Percentiles rank a stretch among this genome's conserved stretches.
Conservation (phyloP, 108 stramenopile genomes). For the Craspedostauros australis region DNA sequence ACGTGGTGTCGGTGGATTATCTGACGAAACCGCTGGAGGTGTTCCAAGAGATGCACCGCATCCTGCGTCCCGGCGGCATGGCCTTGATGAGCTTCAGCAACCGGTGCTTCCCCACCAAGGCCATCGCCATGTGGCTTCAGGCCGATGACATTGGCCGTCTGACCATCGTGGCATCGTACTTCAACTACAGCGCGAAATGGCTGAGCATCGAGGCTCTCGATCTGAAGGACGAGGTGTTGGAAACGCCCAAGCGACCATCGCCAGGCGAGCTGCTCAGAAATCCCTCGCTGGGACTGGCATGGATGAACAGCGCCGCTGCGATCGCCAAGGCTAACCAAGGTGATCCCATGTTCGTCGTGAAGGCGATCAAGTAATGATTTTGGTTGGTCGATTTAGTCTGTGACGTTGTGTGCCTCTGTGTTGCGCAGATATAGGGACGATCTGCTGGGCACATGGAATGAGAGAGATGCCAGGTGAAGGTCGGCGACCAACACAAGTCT, state of each 20-base stretch:
- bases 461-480: no score
- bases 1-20: slow-evolving; percentile 74
- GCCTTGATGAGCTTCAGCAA: slow-evolving; percentile 62
- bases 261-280: slow-evolving; percentile 44
- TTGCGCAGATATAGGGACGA: no score
- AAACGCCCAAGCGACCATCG: slow-evolving; percentile 38
- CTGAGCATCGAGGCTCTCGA: slow-evolving; percentile 56
- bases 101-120: slow-evolving; percentile 79
- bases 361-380: slow-evolving; percentile 61
- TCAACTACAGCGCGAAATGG: slow-evolving; percentile 51
- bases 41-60: slow-evolving; percentile 64
- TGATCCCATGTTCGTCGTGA: slow-evolving; percentile 74
- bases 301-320: slow-evolving; percentile 55
- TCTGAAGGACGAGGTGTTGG: slow-evolving; percentile 29
- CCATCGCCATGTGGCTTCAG: slow-evolving; percentile 73
- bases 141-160: slow-evolving; percentile 66
- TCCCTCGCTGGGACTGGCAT: slow-evolving; percentile 45
- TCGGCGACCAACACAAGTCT: no score
- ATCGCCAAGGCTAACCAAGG: slow-evolving; percentile 45
- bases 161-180: slow-evolving; percentile 67
- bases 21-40: slow-evolving; percentile 59
- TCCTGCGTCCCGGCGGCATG: slow-evolving; percentile 60
- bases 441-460: no score
- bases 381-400: no score
- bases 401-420: no score